Evolutionary conservation across 495 filamentous ascomycete species (phyloP), one percentile per base, ranked within the genome.

Genomic region (Annulohypoxylon nitens): DNA sequence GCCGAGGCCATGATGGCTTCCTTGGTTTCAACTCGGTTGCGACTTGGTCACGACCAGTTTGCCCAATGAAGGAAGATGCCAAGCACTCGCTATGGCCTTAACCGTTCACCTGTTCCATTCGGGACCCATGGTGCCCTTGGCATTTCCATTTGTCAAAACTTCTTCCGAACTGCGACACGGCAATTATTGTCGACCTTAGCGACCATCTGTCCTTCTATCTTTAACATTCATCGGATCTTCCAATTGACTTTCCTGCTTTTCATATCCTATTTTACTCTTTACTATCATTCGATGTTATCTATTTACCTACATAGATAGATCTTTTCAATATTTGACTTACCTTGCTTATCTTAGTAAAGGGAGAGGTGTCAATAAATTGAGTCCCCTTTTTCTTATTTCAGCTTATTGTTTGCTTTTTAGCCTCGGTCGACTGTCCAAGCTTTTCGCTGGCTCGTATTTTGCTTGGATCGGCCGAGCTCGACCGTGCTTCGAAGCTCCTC

Each of bases 31-130:
- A 30, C 30, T 30, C 30, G 30, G 30, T 30, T 30, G 30, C 3
- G 30, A 30, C 72, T 70, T 60, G 62, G 67, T 63, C 60, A 47
- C 20, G 14, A 39, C 20, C 30, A 64, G 39, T 11, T 47, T 43
- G 53, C 59, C 72, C 72, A 75, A 75, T 75, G 18, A 63, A 62
- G 63, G 58, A 64, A 64, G 55, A 62, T 64, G 72, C 72, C 72
- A 75, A 75, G 72, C 43, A 26, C 16, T 70, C 51, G 48, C 67
- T 64, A 51, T 63, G 63, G 55, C 64, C 67, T 73, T 70, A 51
- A 70, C 39, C 54, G 57, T 30, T 61, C 55, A 66, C 54, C 61
- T 65, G n/a, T 67, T 64, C 55, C 55, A 61, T 59, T 30, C 50
- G 16, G 65, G 30, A 39, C 30, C 55, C 55, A 14, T 43, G 39